Evolutionary conservation across 2,329 filamentous ascomycete species (phyloP), one percentile per base, ranked within the genome.

Genomic region (Blastomyces emzantsi): DNA sequence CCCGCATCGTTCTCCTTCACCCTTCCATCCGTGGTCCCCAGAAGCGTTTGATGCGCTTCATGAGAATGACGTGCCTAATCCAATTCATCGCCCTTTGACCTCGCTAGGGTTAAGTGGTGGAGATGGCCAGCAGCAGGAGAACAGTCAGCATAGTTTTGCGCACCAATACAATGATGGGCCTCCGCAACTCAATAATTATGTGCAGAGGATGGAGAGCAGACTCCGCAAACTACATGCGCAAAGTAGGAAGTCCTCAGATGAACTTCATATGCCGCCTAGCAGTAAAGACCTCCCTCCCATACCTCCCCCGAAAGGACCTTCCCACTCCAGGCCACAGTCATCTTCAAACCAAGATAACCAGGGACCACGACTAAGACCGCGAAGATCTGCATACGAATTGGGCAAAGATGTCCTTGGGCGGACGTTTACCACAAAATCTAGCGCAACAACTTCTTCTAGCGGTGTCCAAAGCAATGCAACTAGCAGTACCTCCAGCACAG

Each of bases 361-460:
- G 25, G 73, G 74, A 61, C 69, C 73, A 22, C 73, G 74, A 33
- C 65, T 79, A 43, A 73, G 73, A 57, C 74, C 71, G 55, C 75
- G 77, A 28, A 77, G 78, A 63, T 81, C 79, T 6, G 89, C 90
- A 0, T 91, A 90, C 70, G 92, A 96, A 64, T 81, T 96, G 61
- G 83, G 87, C 49, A 84, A 83, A 49, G 83, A 85, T 66, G 81
- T 85, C 58, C 82, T 97, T 11, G 87, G 85, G 63, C 85, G 93
- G 57, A 94, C 90, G 0, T 90, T 89, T 68, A 97, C 93, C 2
- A 95, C 87, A 41, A 96, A 95, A 75, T 96, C 91, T 0, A 94
- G 82, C 71, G 86, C 86, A 3, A 95, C 92, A 1, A 91, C 86
- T 68, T 88, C 88, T 4, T 94, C 90, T 1, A 86, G 84, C 51